These are phyloP conservation scores for Fusarium tupiense DNA, from an alignment of 2,329 filamentous ascomycete species.

Conservation along the genomic window DNA sequence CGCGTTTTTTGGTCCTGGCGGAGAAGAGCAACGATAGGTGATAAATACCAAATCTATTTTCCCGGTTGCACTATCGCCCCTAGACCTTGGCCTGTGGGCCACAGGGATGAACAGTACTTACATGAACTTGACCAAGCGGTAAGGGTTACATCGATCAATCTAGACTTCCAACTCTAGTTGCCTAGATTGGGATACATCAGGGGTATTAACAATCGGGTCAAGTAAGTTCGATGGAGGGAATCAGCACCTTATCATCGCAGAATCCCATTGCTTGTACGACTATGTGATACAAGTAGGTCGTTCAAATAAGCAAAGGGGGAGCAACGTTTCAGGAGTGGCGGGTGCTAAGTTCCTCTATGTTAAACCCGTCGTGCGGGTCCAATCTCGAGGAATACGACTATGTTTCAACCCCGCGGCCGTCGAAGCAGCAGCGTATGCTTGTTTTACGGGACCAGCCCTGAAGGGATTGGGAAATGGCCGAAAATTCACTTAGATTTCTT, in stretches of 20 bases:
- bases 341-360: background rate
- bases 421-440: background rate
- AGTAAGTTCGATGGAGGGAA: background rate
- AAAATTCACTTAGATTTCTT: background rate
- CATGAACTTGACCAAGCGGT: background rate
- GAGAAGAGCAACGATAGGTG: constrained; percentile 12
- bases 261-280: background rate
- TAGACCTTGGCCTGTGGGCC: constrained; percentile 2
- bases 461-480: background rate
- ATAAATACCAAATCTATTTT: constrained; percentile 41
- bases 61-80: constrained; percentile 39
- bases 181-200: background rate
- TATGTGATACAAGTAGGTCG: background rate
- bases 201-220: background rate
- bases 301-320: constrained; percentile 4
- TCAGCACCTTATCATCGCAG: background rate
- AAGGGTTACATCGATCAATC: background rate
- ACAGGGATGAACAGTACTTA: constrained; percentile 20
- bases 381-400: background rate
- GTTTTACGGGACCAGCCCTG: background rate
- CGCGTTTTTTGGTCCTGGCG: constrained; percentile 37
- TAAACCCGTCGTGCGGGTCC: constrained; percentile 6
- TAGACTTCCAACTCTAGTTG: background rate
- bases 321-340: background rate
- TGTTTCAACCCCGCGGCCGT: background rate